A percentile compares a stretch with the other conserved stretches of the same genome.
These are phyloP conservation scores for Pochonia chlamydosporia DNA, from an alignment of 2,329 filamentous ascomycete genomes.

Conservation along the genomic window DNA sequence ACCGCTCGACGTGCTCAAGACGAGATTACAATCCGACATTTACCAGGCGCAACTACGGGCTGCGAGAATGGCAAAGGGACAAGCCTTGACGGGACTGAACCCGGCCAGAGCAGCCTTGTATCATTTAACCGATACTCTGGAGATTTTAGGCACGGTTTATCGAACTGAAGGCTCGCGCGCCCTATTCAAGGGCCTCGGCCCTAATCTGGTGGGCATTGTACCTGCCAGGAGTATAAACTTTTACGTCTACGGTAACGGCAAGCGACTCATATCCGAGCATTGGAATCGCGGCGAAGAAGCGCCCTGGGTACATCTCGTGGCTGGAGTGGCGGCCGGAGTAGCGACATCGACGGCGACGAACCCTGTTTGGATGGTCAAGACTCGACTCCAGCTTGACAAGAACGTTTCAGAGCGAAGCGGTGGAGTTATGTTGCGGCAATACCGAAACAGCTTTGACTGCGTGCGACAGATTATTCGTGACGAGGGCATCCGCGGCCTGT, in stretches of 20 bases:
- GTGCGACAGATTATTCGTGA: slow-evolving; percentile 72
- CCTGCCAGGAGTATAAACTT: slow-evolving; percentile 91
- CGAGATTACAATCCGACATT: slow-evolving; percentile 87
- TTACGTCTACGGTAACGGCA: slow-evolving; percentile 88
- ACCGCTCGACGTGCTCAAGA: slow-evolving; percentile 90
- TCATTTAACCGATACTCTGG: slow-evolving; percentile 79
- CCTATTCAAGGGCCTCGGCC: slow-evolving; percentile 87
- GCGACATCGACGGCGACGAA: slow-evolving; percentile 89
- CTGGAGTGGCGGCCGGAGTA: slow-evolving; percentile 73
- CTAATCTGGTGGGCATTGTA: slow-evolving; percentile 84
- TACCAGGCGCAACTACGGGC: slow-evolving; percentile 79
- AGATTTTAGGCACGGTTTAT: slow-evolving; percentile 78
- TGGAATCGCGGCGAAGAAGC: slow-evolving; percentile 66
- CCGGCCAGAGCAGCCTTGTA: slow-evolving; percentile 60
- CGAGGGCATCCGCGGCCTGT: slow-evolving; percentile 77
- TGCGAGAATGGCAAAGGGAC: slow-evolving; percentile 54
- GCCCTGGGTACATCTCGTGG: slow-evolving; percentile 70
- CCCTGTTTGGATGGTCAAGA: slow-evolving; percentile 96
- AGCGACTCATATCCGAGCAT: slow-evolving; percentile 69
- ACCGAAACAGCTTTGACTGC: slow-evolving; percentile 86
- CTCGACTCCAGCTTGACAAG: slow-evolving; percentile 85
- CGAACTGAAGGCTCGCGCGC: slow-evolving; percentile 77
- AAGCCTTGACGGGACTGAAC: slow-evolving; percentile 44
- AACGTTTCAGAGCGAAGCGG: slow-evolving; percentile 60
- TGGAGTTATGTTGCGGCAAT: slow-evolving; percentile 55